Base-by-base conservation (phyloP, 768 basidiomycete genomes). In the Boletales sp. region DNA sequence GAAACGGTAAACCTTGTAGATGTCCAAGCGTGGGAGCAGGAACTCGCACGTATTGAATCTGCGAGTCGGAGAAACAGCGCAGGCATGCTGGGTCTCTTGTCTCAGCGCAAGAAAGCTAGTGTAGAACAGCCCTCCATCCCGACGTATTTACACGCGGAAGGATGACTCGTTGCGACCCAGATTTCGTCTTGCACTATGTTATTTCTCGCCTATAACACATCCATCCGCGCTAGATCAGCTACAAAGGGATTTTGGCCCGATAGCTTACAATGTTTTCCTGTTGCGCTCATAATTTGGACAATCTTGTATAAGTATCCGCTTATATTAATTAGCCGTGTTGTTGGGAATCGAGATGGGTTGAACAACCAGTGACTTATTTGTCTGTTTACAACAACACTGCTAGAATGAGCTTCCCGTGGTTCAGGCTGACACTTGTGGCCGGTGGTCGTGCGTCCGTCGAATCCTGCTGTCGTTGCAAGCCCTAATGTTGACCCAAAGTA, bases 11-110 rank as follows among this genome's bases (percentile, higher is more conserved):
- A 51, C 48, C 57, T 57, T 19, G 57, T 69, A 32, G 73, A 75
- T 38, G 71, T 81, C 62, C 71, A 74, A 47, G 88, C 83, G 55
- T 91, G 89, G 88, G 89, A 90, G 66, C 82, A 80, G 63, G 87
- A 90, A 72, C 74, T 89, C 40, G 81, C 75, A 52, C 75, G 79
- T 53, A 87, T 90, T 56, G 87, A 89, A 68, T 69, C 73, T 57
- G 71, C 71, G 66, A 86, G 81, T 67, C 78, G 77, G 47, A 64
- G 70, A 49, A 71, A 64, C 46, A 77, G 69, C 41, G 65, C 59
- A 17, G 63, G 65, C 42, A 73, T 77, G 65, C 50, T 72, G 17
- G 67, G 64, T n/a, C 57, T 68, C 34, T 42, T 52, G 45, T 58
- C 64, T 9, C 63, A 56, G 38, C 62, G 65, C 43, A 68, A 59